Evolutionary conservation across 306 rosid species (phyloP), one percentile per base, ranked within the genome.

Genomic region (Inga oerstediana): DNA sequence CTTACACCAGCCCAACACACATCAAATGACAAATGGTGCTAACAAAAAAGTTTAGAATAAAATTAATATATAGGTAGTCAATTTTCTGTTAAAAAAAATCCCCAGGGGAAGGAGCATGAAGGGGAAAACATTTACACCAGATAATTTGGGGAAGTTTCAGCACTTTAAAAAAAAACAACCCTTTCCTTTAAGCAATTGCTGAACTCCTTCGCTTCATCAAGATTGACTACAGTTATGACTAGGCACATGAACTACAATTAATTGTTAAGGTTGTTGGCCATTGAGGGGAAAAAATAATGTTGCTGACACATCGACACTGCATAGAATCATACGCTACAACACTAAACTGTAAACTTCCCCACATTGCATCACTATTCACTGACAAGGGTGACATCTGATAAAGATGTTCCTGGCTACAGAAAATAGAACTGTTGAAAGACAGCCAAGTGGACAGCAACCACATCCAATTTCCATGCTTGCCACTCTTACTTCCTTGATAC

Each of bases 11-110:
- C 41, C 70, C 41, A 30, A 46, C 79, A 72, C 61, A 61, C 74
- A 81, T 27, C 49, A 65, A 58, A 72, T 73, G 74, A 44, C 49
- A 65, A 58, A 72, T 73, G 74, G 52, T 48, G 71, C 7, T 9
- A 64, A 72, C 34, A 65, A 34, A 24, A 34, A 35, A 11, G 45
- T 67, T 67, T 67, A 14, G 3, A 2, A 67, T 35, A 35, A 22
- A 67, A 37, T 1, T 12, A 35, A 67, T 67, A 67, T n/a, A 24
- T 35, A 67, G 45, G 72, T 67, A 14, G 43, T 65, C 43, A 17
- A 24, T 61, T 24, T 61, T 61, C 67, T 0, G 15, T 22, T 20
- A 58, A 22, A 56, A 56, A 20, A 19, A 56, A 56, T 22, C 35
- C 8, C 11, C 8, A 9, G 67, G 7, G 15, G 16, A 61, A 22